Evolutionary conservation across 1,284 basidiomycete genomes (phyloP).

Genomic region (Cutaneotrichosporon cyanovorans): DNA sequence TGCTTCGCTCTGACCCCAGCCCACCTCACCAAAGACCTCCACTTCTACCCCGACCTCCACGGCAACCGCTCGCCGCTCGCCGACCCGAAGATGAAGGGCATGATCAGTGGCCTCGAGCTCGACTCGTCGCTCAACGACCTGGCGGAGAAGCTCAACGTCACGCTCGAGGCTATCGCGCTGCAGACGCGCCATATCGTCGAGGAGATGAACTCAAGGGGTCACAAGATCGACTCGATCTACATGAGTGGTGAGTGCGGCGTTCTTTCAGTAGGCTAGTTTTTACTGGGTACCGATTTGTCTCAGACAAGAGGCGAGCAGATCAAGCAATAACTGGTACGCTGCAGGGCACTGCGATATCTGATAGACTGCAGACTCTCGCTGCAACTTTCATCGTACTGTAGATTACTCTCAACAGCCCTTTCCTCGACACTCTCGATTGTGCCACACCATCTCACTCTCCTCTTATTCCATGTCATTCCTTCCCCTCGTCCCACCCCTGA

Average conservation of each 20-base stretch:
- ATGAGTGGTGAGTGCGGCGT: constrained; percentile 59
- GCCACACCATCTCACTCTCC: no score
- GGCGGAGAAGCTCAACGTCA: constrained; percentile 81
- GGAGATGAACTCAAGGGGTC: constrained; percentile 78
- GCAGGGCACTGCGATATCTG: not conserved
- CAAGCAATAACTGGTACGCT: no score
- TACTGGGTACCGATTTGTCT: no score
- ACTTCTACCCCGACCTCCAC: constrained; percentile 87
- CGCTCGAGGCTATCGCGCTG: constrained; percentile 87
- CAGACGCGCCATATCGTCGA: constrained; percentile 94
- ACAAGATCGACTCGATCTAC: constrained; percentile 77
- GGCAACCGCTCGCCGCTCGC: constrained; percentile 95
- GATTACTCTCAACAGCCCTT: not conserved
- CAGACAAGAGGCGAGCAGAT: no score
- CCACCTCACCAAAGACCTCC: constrained; percentile 79
- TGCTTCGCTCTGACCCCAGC: constrained; percentile 40
- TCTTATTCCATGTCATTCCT: not conserved
- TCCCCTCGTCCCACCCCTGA: no score
- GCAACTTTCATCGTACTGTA: no score
- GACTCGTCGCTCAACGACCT: constrained; percentile 73
- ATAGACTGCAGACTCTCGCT: no score
- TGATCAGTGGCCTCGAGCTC: constrained; percentile 77
- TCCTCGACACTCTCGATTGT: no score
- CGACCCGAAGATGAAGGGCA: constrained; percentile 85
- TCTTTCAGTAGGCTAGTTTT: no score